phyloP scores from a whole-genome alignment of 148 eudicot genomes.

The Heliamphora exappendiculata region DNA sequence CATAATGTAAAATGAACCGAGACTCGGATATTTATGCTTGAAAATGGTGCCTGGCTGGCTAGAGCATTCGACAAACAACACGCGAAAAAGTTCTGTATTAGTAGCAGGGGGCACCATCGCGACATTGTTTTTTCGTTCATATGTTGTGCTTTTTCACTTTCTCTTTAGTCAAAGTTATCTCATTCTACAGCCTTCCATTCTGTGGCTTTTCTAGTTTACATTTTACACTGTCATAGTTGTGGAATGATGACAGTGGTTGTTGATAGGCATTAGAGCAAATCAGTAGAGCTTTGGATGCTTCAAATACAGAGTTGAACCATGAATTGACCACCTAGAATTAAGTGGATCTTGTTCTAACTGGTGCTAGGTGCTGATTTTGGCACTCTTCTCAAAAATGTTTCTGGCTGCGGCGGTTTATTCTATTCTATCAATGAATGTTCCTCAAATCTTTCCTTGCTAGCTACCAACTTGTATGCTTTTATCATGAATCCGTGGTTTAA shows the following conservation, averaged over 20 bases:
- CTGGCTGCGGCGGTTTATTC: neutral
- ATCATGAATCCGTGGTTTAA: constrained; percentile 3
- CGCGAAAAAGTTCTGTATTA: neutral
- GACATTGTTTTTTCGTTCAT: neutral
- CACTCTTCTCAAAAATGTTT: neutral
- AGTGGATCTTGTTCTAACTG: neutral
- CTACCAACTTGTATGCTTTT: neutral
- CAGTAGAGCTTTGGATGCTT: neutral
- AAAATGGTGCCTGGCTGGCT: neutral
- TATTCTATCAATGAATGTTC: neutral
- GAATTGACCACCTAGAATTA: neutral
- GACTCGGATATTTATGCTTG: neutral
- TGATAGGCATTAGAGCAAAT: neutral
- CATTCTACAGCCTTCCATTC: neutral
- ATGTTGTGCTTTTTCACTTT: neutral
- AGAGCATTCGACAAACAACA: neutral
- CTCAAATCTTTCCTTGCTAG: neutral
- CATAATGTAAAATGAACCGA: neutral
- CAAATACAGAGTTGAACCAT: neutral
- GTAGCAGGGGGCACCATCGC: neutral
- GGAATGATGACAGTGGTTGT: neutral
- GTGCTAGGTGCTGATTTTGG: neutral
- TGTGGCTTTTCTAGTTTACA: neutral
- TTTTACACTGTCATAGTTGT: neutral
- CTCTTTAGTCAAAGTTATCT: neutral